These are phyloP conservation scores for Macrocybe gigantea DNA, from an alignment of 768 basidiomycete species.

Conservation along the genomic window DNA sequence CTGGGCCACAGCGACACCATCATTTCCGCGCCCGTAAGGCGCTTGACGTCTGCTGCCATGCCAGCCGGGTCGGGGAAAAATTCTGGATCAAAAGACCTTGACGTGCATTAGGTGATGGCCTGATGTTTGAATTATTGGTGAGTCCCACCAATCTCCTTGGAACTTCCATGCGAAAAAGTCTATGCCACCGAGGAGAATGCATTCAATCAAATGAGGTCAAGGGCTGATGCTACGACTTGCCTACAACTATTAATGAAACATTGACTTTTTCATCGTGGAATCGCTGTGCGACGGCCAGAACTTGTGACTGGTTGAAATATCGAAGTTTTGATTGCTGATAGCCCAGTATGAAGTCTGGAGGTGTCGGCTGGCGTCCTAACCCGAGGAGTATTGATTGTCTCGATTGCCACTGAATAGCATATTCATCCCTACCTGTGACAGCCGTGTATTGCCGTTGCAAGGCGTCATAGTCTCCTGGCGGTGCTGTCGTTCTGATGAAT, in stretches of 20 bases:
- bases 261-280: slow-evolving; percentile 30
- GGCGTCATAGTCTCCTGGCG: slow-evolving; percentile 29
- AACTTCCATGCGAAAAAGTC: slow-evolving; percentile 33
- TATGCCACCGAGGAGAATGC: slow-evolving; percentile 1
- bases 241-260: slow-evolving; percentile 29
- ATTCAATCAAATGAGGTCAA: background rate
- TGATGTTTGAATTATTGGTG: background rate
- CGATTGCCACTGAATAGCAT: no score
- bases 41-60: slow-evolving; percentile 28
- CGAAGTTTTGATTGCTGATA: slow-evolving; percentile 32
- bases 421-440: slow-evolving; percentile 21
- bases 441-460: slow-evolving; percentile 28
- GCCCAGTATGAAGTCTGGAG: slow-evolving; percentile 28
- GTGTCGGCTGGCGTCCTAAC: slow-evolving; percentile 27
- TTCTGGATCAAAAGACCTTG: slow-evolving; percentile 27
- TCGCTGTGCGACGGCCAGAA: slow-evolving; percentile 25
- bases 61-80: slow-evolving; percentile 27
- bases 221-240: slow-evolving; percentile 7
- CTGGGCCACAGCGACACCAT: slow-evolving; percentile 35
- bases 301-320: slow-evolving; percentile 28
- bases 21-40: slow-evolving; percentile 29
- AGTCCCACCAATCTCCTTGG: slow-evolving; percentile 28
- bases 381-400: no score
- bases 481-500: slow-evolving; percentile 22
- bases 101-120: background rate